Conservation (phyloP, 2,329 filamentous ascomycete genomes). For the Trichoderma harzianum region DNA sequence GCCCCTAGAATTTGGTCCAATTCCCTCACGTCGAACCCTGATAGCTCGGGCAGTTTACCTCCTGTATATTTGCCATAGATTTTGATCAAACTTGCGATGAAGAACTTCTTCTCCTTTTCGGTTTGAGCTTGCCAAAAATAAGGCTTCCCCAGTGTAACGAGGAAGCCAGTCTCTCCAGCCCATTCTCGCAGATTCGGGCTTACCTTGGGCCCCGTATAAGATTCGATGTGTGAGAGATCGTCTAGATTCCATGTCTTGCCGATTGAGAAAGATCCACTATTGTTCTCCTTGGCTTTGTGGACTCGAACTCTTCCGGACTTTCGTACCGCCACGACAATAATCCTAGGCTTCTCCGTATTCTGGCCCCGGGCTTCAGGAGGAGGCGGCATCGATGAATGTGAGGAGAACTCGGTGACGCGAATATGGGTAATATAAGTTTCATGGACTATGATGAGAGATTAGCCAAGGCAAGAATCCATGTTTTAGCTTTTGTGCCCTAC, state of each 20-base stretch:
- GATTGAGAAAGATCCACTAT: slow-evolving; percentile 91
- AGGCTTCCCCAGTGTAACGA: slow-evolving; percentile 84
- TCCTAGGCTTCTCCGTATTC: slow-evolving; percentile 77
- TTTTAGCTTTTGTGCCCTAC: slow-evolving; percentile 51
- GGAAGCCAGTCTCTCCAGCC: slow-evolving; percentile 81
- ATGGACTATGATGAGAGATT: slow-evolving; percentile 30
- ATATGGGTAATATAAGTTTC: slow-evolving; percentile 99
- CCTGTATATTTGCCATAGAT: slow-evolving; percentile 96
- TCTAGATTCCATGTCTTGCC: slow-evolving; percentile 98
- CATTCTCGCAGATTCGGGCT: slow-evolving; percentile 63
- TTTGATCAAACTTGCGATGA: slow-evolving; percentile 92
- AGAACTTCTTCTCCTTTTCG: slow-evolving; percentile 97
- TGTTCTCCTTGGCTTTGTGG: slow-evolving; percentile 96
- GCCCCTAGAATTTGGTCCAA: slow-evolving; percentile 69
- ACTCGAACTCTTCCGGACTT: slow-evolving; percentile 90
- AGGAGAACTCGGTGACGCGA: slow-evolving; percentile 80
- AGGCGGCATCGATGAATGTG: slow-evolving; percentile 77
- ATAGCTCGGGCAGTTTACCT: slow-evolving; percentile 72
- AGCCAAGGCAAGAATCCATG: slow-evolving; percentile 8
- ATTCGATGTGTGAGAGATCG: slow-evolving; percentile 79
- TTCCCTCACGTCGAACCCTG: slow-evolving; percentile 79
- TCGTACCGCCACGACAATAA: slow-evolving; percentile 90
- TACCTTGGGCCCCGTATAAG: slow-evolving; percentile 64
- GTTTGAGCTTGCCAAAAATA: slow-evolving; percentile 97
- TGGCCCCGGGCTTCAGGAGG: slow-evolving; percentile 70